Conservation (phyloP, 139 green algal species). For the Chlorella sp. region DNA sequence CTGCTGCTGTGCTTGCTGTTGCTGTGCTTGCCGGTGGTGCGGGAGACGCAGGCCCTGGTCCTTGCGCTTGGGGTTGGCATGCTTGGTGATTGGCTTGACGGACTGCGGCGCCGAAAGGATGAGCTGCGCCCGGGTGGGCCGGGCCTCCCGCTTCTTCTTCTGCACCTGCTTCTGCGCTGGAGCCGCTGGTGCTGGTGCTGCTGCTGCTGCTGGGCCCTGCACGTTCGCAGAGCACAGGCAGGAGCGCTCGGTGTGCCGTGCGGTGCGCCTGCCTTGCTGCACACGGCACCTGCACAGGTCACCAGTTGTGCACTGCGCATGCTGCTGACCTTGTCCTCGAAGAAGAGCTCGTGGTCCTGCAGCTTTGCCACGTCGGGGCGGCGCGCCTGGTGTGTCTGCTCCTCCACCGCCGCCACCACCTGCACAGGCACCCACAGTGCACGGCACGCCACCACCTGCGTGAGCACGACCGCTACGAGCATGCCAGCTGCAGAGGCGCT, state of each 20-base stretch:
- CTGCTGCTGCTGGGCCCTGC: background rate
- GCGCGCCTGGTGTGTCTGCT: constrained; percentile 43
- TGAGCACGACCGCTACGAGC: background rate
- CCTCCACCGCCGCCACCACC: constrained; percentile 20
- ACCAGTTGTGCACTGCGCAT: no score
- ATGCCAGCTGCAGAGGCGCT: background rate
- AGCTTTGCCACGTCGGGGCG: constrained; percentile 43
- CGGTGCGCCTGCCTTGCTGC: no score
- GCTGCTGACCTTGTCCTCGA: constrained; percentile 60
- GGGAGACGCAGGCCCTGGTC: background rate
- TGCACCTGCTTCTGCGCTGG: background rate
- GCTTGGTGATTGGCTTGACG: background rate
- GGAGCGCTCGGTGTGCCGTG: no score
- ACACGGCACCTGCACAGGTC: no score
- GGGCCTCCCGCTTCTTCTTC: constrained; percentile 3
- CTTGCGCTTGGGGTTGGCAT: background rate
- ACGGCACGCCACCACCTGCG: background rate
- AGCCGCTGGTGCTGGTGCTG: background rate
- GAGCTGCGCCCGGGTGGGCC: constrained; percentile 6
- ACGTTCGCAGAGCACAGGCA: no score
- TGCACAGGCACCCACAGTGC: background rate
- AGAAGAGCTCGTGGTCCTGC: constrained; percentile 66
- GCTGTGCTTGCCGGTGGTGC: background rate
- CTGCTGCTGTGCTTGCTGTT: no score
- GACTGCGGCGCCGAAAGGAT: constrained; percentile 5